Evolutionary conservation across 352 stramenopile genomes (phyloP), one percentile per base, ranked within the genome.

Genomic region (Nothophytophthora sp.): DNA sequence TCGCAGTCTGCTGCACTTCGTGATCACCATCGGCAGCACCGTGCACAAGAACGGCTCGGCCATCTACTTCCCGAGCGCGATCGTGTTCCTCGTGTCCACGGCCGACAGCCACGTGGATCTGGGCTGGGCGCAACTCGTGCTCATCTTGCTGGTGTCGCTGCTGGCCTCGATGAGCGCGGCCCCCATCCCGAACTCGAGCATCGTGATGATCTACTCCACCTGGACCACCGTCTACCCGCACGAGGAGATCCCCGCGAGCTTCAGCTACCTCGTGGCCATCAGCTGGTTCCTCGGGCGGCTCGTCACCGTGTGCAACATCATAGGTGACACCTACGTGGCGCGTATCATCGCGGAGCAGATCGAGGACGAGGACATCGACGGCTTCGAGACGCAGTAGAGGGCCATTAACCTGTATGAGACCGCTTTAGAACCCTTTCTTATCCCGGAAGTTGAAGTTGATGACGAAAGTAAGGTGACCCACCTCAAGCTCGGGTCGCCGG

Each of bases 1-100:
- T 13, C 68, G 70, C 12, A 70, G 63, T 19, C 55, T 92, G 5
- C 34, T 76, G 29, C 67, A 79, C 30, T 92, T 92, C 42, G 73
- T 92, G 23, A 30, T 92, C 27, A 89, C 81, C 8, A 80, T 92
- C 42, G 81, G 81, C 11, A 76, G 64, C 24, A 87, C 70, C 3
- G 63, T 81, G 28, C 76, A 92, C 67, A 92, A 89, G 73, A 88
- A 92, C 50, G 81, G 81, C 57, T 79, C 70, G 24, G 80, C 79
- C 11, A 83, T 90, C 53, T 86, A 84, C 49, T 92, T 86, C 50
- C 77, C 77, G 0, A 80, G 65, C 18, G 75, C 79, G 8, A 48
- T 92, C 7, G 64, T 92, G 11, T 92, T 89, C 50, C 62, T 92
- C 19, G 75, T 78, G 10, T 68, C 72, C 20, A 88, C 81, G 25